Conservation (phyloP, 768 basidiomycete species). For the Coprinellus micaceus region DNA sequence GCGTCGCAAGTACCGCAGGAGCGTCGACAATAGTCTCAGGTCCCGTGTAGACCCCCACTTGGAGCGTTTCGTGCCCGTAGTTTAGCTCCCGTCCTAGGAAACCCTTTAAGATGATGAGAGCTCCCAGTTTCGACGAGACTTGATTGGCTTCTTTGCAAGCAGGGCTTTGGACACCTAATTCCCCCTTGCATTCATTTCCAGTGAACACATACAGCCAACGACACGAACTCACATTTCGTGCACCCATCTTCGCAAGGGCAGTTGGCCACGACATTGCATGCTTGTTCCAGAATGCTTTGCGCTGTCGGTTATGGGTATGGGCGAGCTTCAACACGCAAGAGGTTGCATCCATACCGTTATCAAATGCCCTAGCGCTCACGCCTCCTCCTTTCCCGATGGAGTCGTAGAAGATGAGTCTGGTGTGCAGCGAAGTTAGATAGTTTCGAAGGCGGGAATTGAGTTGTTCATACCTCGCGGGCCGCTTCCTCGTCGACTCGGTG, state of each 20-base stretch:
- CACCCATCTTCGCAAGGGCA: conserved; percentile 76
- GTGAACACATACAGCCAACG: neutral
- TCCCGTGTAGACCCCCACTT: conserved; percentile 9
- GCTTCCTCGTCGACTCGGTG: conserved; percentile 50
- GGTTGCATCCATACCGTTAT: conserved; percentile 54
- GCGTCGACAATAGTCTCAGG: conserved; percentile 56
- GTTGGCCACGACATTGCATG: conserved; percentile 49
- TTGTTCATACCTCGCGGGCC: conserved; percentile 57
- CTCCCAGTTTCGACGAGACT: conserved; percentile 77
- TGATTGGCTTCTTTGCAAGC: conserved; percentile 67
- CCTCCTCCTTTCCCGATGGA: conserved; percentile 65
- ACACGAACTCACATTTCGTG: conserved; percentile 45
- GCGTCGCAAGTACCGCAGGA: conserved; percentile 38
- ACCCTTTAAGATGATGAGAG: conserved; percentile 58
- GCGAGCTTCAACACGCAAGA: too few relatives aligned
- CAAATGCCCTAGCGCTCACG: conserved; percentile 75
- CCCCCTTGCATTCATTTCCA: too few relatives aligned
- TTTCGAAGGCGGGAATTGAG: neutral
- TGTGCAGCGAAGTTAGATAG: neutral
- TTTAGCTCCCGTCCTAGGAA: conserved; percentile 48
- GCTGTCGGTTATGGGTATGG: too few relatives aligned
- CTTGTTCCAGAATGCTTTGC: conserved; percentile 55
- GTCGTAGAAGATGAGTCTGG: conserved; percentile 81
- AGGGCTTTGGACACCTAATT: conserved; percentile 70
- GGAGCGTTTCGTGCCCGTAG: conserved; percentile 25